These are phyloP conservation scores for Erythrophleum ivorense DNA, from an alignment of 331 rosid species.

Conservation along the genomic window DNA sequence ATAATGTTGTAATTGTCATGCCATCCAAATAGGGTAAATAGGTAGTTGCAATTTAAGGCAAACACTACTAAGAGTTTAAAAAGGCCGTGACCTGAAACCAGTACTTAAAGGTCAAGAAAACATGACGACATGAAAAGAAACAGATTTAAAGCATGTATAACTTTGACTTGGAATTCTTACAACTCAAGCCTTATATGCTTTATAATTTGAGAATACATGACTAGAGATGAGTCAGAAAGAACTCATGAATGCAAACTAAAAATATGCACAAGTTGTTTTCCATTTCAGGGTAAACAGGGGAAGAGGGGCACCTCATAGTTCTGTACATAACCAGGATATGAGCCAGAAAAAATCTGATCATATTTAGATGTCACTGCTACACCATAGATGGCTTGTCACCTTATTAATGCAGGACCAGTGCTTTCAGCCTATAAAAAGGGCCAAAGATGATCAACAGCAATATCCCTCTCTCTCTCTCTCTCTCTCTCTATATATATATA, in stretches of 20 bases:
- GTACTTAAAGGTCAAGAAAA: neutral
- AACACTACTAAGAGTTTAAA: neutral
- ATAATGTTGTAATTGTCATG: neutral
- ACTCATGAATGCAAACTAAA: no score
- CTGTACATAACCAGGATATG: neutral
- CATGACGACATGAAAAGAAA: neutral
- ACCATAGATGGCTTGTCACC: slow-evolving; percentile 32
- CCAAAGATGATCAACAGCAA: neutral
- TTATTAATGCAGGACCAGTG: slow-evolving; percentile 1
- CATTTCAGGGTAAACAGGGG: neutral
- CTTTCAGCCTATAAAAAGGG: slow-evolving; percentile 2
- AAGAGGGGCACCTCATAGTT: slow-evolving; percentile 13
- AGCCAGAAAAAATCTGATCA: neutral
- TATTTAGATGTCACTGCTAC: neutral
- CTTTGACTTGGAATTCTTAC: neutral
- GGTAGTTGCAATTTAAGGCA: neutral
- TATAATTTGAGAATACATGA: neutral
- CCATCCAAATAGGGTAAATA: neutral
- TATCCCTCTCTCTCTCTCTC: neutral
- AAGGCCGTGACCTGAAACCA: neutral
- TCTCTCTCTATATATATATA: no score
- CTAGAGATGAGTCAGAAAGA: neutral
- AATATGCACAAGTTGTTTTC: no score
- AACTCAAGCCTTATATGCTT: neutral
- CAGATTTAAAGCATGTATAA: neutral